A percentile compares a stretch with the other conserved stretches of the same genome.
Conservation (phyloP, 441 rosid genomes). For the Viola pubescens region DNA sequence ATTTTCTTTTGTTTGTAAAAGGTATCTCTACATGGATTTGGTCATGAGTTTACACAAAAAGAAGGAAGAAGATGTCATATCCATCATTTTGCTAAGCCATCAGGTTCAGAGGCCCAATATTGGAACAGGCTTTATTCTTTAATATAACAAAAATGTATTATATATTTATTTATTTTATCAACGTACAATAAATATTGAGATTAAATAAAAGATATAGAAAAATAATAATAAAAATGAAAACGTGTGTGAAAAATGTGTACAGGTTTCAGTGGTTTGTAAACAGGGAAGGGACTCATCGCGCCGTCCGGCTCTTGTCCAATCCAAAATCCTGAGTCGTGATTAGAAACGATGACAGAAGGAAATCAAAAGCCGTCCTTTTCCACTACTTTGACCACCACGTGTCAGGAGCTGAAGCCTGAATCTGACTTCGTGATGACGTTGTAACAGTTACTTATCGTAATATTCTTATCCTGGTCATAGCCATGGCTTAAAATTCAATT, state of each 20-base stretch:
- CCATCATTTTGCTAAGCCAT: too few species aligned
- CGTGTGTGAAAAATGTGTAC: neutral
- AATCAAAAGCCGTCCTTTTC: slow-evolving; percentile 1
- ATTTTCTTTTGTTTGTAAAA: too few species aligned
- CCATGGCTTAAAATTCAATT: neutral
- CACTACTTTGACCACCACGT: slow-evolving; percentile 6
- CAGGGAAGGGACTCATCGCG: slow-evolving; percentile 27
- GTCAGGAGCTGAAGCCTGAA: neutral
- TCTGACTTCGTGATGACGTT: slow-evolving; percentile 14
- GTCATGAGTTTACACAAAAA: too few species aligned
- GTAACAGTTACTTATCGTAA: slow-evolving; percentile 12
- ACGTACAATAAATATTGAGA: neutral
- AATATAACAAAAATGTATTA: too few species aligned
- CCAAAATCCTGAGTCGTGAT: slow-evolving; percentile 22
- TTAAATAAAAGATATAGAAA: neutral
- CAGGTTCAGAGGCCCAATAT: neutral
- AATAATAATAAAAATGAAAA: neutral
- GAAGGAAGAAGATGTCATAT: too few species aligned
- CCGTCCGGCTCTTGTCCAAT: slow-evolving; percentile 35
- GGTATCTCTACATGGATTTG: too few species aligned
- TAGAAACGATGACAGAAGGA: slow-evolving; percentile 24
- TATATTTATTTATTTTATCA: too few species aligned
- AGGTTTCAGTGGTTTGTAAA: slow-evolving; percentile 23
- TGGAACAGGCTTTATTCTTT: neutral
- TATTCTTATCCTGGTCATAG: neutral